These are phyloP conservation scores for Hemisphaericaspora lyxosophila DNA, from an alignment of 1,139 yeast species.

Conservation along the genomic window DNA sequence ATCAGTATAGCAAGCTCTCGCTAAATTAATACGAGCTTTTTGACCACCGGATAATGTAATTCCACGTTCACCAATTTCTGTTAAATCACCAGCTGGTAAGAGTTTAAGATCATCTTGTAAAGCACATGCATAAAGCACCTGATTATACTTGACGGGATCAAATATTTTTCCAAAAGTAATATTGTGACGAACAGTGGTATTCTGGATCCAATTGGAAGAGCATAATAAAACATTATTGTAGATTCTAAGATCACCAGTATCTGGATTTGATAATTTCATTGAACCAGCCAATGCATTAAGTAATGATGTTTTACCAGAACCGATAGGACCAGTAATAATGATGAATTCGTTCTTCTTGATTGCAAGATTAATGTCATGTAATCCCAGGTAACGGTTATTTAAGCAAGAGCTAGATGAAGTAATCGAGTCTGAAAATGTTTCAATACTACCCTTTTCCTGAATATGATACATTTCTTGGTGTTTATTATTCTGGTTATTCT, in stretches of 20 bases:
- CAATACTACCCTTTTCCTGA: constrained; percentile 11
- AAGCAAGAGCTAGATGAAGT: not conserved
- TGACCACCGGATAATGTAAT: constrained; percentile 45
- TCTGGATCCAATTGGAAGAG: constrained; percentile 46
- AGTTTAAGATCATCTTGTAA: constrained; percentile 36
- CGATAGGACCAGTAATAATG: constrained; percentile 42
- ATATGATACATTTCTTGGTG: constrained; percentile 12
- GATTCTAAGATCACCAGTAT: constrained; percentile 25
- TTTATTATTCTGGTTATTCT: constrained; percentile 10
- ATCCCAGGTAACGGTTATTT: constrained; percentile 26
- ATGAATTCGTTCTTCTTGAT: constrained; percentile 33
- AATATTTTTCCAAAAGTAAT: constrained; percentile 38
- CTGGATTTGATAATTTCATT: constrained; percentile 31
- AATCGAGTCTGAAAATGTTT: constrained; percentile 12
- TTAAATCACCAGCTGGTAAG: constrained; percentile 37
- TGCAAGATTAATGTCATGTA: constrained; percentile 28
- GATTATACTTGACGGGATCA: constrained; percentile 28
- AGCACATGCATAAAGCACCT: constrained; percentile 38
- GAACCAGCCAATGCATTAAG: constrained; percentile 39
- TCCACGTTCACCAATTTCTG: constrained; percentile 47
- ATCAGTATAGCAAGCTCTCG: constrained; percentile 41
- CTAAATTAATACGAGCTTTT: constrained; percentile 43
- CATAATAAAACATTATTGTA: constrained; percentile 33
- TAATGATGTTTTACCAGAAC: constrained; percentile 42
- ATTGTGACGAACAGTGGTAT: constrained; percentile 44